A percentile compares a stretch with the other conserved stretches of the same genome.
These are phyloP conservation scores for Ceratocystis alfenasii DNA, from an alignment of 2,329 filamentous ascomycete species.

Conservation along the genomic window DNA sequence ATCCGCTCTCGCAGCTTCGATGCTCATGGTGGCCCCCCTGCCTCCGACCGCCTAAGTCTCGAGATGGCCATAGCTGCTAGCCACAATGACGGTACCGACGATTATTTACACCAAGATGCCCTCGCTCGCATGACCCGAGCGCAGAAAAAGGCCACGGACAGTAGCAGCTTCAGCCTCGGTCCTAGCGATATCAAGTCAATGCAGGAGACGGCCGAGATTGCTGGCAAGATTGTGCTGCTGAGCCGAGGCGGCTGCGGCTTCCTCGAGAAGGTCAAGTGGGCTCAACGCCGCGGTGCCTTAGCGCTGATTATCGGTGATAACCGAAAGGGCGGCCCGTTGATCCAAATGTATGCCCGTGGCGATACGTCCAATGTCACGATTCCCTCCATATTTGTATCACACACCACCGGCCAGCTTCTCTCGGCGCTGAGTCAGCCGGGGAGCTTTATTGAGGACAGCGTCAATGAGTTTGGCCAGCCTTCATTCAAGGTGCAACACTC, in stretches of 20 bases:
- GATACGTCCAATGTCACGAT: constrained; percentile 93
- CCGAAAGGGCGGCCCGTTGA: constrained; percentile 72
- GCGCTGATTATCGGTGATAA: constrained; percentile 92
- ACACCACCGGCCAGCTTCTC: constrained; percentile 85
- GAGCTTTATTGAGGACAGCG: constrained; percentile 47
- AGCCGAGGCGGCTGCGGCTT: constrained; percentile 93
- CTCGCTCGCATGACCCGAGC: constrained; percentile 29
- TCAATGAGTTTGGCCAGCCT: constrained; percentile 49
- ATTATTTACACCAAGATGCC: constrained; percentile 55
- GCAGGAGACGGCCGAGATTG: constrained; percentile 84
- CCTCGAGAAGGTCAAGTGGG: constrained; percentile 94
- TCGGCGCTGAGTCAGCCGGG: constrained; percentile 72
- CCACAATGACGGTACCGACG: constrained; percentile 65
- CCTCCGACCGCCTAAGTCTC: no score
- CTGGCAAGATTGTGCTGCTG: constrained; percentile 81
- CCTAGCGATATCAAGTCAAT: constrained; percentile 67
- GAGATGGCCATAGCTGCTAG: background rate
- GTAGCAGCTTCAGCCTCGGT: constrained; percentile 49
- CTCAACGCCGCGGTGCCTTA: constrained; percentile 75
- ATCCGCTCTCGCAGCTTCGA: background rate
- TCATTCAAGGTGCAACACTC: constrained; percentile 42
- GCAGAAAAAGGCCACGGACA: constrained; percentile 29
- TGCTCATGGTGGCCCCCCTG: background rate
- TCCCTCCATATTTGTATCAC: constrained; percentile 84
- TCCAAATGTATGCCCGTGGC: constrained; percentile 97